phyloP scores from a whole-genome alignment of 192 early-diverging fungal species.

The Lunasporangiospora selenospora region DNA sequence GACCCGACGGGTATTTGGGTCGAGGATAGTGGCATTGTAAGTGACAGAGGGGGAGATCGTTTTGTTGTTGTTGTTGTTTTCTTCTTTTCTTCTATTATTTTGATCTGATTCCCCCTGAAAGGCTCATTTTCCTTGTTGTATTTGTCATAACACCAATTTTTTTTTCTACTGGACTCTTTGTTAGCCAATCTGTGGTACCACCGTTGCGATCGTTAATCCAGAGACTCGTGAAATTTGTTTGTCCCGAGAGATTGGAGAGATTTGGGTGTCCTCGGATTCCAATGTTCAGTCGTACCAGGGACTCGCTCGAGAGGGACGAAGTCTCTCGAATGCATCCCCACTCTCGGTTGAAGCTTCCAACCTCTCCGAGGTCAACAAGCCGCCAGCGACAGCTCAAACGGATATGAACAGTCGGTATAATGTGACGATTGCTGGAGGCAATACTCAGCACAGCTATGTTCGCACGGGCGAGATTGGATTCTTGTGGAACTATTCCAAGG shows the following conservation, averaged over 20 bases:
- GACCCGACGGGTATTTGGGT: slow-evolving; percentile 61
- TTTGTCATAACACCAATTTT: neutral
- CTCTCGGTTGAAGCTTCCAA: slow-evolving; percentile 32
- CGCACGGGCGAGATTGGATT: slow-evolving; percentile 88
- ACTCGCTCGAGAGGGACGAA: slow-evolving; percentile 36
- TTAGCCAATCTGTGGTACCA: slow-evolving; percentile 59
- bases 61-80: too few species aligned
- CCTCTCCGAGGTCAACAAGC: neutral
- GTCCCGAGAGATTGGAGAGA: slow-evolving; percentile 80
- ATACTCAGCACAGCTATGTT: slow-evolving; percentile 68
- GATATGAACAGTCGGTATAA: slow-evolving; percentile 48
- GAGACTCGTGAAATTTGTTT: slow-evolving; percentile 71
- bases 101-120: neutral
- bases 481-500: slow-evolving; percentile 72
- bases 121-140: neutral
- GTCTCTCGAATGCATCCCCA: slow-evolving; percentile 30
- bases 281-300: slow-evolving; percentile 59
- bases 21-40: slow-evolving; percentile 74
- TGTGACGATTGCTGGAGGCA: slow-evolving; percentile 64
- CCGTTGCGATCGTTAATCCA: slow-evolving; percentile 87
- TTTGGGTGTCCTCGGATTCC: slow-evolving; percentile 79
- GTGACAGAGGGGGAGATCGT: neutral
- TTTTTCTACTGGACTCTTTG: neutral
- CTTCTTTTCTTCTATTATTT: too few species aligned
- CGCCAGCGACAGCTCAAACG: slow-evolving; percentile 9